A percentile compares a stretch with the other conserved stretches of the same genome.
Conservation (phyloP, 208 protist genomes). For the Wallacemonas sp. region DNA sequence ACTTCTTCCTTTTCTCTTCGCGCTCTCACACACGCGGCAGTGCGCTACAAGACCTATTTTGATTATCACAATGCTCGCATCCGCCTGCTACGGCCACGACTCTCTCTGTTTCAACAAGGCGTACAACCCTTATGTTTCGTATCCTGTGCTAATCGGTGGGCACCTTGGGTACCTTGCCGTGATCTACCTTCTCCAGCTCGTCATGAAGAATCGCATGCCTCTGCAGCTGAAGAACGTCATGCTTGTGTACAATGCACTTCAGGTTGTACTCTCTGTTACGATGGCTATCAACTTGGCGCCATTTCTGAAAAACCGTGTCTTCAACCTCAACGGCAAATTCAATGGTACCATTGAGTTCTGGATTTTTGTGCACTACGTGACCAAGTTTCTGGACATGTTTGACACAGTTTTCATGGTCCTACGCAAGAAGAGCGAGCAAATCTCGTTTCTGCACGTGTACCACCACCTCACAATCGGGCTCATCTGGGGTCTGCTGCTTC, state of each 20-base stretch:
- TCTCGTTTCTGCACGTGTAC: constrained; percentile 91
- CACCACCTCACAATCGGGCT: constrained; percentile 88
- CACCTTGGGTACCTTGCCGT: constrained; percentile 68
- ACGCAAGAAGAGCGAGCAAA: constrained; percentile 81
- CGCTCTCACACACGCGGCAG: neutral
- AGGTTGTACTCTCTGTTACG: constrained; percentile 72
- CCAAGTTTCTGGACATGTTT: constrained; percentile 89
- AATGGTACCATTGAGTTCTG: constrained; percentile 69
- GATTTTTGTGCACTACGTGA: constrained; percentile 86
- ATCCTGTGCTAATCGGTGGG: constrained; percentile 42
- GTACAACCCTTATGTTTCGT: constrained; percentile 59
- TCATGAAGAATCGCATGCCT: constrained; percentile 53
- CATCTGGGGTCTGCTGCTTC: constrained; percentile 85
- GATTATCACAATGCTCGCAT: neutral
- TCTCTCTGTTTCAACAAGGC: constrained; percentile 72
- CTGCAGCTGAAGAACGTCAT: constrained; percentile 53
- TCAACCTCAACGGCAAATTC: constrained; percentile 80
- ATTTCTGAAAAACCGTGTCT: constrained; percentile 52
- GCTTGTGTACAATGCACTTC: constrained; percentile 82
- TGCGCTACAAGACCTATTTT: neutral
- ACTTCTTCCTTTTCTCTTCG: too few species aligned
- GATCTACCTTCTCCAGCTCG: constrained; percentile 32
- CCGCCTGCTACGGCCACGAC: constrained; percentile 34
- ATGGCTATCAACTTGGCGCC: constrained; percentile 71
- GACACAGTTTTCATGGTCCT: constrained; percentile 92